These are phyloP conservation scores for Vaccinium macrocarpon DNA, from an alignment of 148 eudicot genomes.

Conservation along the genomic window DNA sequence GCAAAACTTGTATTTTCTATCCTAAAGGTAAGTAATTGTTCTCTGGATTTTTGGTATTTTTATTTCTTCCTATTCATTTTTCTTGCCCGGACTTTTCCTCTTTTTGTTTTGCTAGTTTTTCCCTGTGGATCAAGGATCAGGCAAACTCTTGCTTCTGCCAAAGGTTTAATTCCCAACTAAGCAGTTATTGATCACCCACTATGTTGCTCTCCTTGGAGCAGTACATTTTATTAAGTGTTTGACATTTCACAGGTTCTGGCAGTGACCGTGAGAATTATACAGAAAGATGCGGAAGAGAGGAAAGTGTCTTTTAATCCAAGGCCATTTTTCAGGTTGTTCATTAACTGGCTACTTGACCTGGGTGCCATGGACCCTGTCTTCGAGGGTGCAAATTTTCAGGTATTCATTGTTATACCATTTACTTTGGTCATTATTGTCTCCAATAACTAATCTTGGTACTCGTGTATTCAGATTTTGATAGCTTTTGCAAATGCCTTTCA, in stretches of 20 bases:
- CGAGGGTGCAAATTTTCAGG: constrained; percentile 90
- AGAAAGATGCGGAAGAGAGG: constrained; percentile 84
- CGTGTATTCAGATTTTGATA: constrained; percentile 60
- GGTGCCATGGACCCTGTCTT: constrained; percentile 70
- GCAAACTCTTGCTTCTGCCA: constrained; percentile 67
- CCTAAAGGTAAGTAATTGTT: constrained; percentile 58
- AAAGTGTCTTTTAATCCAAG: constrained; percentile 78
- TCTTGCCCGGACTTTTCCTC: constrained; percentile 3
- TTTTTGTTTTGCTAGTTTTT: constrained; percentile 48
- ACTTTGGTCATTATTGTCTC: background rate
- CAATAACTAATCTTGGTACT: constrained; percentile 15
- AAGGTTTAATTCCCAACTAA: constrained; percentile 48
- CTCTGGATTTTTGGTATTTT: constrained; percentile 6
- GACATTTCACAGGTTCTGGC: constrained; percentile 54
- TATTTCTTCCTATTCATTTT: background rate
- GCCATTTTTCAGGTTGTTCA: constrained; percentile 89
- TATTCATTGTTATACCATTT: constrained; percentile 22
- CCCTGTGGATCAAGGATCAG: constrained; percentile 77
- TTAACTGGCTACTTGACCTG: constrained; percentile 75
- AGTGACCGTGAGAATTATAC: constrained; percentile 69
- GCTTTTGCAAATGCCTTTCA: constrained; percentile 93
- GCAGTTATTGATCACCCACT: background rate
- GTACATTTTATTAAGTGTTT: background rate
- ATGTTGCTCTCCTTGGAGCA: background rate
- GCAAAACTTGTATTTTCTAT: constrained; percentile 78